A percentile compares a stretch with the other conserved stretches of the same genome.
Evolutionary conservation across 163 green algal genomes (phyloP).

Genomic region (Smithsoniella earleae): DNA sequence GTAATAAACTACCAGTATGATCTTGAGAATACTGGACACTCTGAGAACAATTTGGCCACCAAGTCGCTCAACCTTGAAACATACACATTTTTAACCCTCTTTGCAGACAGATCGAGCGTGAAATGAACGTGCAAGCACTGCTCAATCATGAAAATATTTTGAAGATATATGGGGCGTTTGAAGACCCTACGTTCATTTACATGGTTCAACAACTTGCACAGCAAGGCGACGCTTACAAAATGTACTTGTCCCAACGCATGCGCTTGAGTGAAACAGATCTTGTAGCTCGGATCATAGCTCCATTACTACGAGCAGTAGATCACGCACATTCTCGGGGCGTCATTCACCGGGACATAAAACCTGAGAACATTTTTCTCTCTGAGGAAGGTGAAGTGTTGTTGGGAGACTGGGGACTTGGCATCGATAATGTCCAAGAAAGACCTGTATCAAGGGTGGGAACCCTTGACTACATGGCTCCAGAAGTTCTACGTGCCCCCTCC

Average conservation of each 20-base stretch:
- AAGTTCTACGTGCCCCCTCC: slow-evolving; percentile 12
- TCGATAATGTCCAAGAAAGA: slow-evolving; percentile 44
- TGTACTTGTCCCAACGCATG: not conserved
- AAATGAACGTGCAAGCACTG: slow-evolving; percentile 31
- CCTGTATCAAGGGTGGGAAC: slow-evolving; percentile 55
- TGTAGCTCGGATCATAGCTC: not conserved
- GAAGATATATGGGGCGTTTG: slow-evolving; percentile 25
- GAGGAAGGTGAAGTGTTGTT: not conserved
- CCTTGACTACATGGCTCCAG: slow-evolving; percentile 52
- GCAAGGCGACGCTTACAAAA: slow-evolving; percentile 23
- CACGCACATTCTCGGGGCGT: slow-evolving; percentile 10
- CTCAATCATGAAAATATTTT: slow-evolving; percentile 15
- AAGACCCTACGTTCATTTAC: slow-evolving; percentile 25
- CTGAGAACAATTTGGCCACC: not conserved
- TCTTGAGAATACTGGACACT: not conserved
- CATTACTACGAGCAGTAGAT: slow-evolving; percentile 2
- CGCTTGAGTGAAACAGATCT: not conserved
- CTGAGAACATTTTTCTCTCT: slow-evolving; percentile 20
- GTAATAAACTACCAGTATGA: slow-evolving; percentile 27
- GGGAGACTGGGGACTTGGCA: slow-evolving; percentile 57
- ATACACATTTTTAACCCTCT: not conserved
- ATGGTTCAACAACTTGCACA: slow-evolving; percentile 20
- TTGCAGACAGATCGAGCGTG: slow-evolving; percentile 29
- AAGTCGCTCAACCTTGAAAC: not conserved
- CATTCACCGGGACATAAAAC: slow-evolving; percentile 26